phyloP scores from a whole-genome alignment of 2,329 filamentous ascomycete species.

The Bipolaris bicolor region DNA sequence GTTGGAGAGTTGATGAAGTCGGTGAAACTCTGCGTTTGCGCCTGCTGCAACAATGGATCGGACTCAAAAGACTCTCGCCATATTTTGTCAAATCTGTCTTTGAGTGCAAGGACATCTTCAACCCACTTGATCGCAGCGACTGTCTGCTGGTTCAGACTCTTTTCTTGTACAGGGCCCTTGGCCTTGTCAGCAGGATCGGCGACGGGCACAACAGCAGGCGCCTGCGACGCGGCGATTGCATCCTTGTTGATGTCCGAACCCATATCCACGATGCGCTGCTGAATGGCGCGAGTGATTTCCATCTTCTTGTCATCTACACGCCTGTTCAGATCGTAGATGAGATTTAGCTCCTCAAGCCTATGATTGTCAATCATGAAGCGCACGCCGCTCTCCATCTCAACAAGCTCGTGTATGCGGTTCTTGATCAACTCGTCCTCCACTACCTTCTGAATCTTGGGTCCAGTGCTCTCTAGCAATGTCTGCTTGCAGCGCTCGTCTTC shows the following conservation, averaged over 20 bases:
- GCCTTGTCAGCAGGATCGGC: constrained; percentile 60
- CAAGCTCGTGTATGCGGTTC: constrained; percentile 77
- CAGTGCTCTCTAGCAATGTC: constrained; percentile 75
- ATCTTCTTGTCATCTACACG: constrained; percentile 77
- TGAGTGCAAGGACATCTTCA: constrained; percentile 82
- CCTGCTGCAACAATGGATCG: constrained; percentile 79
- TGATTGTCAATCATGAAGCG: constrained; percentile 92
- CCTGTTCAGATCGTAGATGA: constrained; percentile 79
- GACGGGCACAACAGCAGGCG: constrained; percentile 52
- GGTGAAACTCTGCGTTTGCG: constrained; percentile 83
- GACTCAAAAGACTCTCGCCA: constrained; percentile 74
- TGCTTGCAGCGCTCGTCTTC: constrained; percentile 84
- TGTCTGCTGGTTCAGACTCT: constrained; percentile 75
- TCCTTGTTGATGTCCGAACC: constrained; percentile 82
- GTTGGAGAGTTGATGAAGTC: constrained; percentile 81
- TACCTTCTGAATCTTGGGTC: constrained; percentile 74
- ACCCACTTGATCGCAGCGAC: constrained; percentile 93
- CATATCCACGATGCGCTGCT: constrained; percentile 76
- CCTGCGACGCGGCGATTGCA: constrained; percentile 62
- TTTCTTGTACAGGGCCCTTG: constrained; percentile 53
- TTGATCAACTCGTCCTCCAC: constrained; percentile 82
- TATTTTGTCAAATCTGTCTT: constrained; percentile 86
- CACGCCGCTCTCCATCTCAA: constrained; percentile 86
- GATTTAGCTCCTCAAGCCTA: constrained; percentile 75
- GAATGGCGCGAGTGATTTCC: constrained; percentile 72